Conservation (phyloP, 1,284 basidiomycete genomes). For the Cryptococcus jaspeensis region DNA sequence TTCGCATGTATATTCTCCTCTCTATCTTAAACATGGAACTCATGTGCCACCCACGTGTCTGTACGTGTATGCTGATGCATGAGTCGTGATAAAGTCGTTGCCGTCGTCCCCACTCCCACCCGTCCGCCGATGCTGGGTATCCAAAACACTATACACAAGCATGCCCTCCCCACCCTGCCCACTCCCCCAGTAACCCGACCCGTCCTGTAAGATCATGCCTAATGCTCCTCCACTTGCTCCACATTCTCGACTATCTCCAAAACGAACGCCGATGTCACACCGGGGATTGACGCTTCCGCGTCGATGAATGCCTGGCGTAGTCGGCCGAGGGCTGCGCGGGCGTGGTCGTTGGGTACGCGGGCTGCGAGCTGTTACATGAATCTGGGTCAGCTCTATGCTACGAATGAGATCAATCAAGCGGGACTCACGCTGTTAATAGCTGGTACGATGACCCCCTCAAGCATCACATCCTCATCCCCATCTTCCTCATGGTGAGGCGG, state of each 20-base stretch:
- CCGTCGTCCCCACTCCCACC: too few relatives aligned
- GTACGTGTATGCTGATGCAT: too few relatives aligned
- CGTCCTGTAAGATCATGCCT: neutral
- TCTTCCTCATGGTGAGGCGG: constrained; percentile 38
- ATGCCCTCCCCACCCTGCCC: neutral
- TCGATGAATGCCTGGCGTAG: constrained; percentile 87
- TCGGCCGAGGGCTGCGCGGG: constrained; percentile 74
- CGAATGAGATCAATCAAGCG: too few relatives aligned
- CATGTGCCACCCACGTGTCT: neutral
- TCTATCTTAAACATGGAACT: neutral
- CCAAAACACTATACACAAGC: too few relatives aligned
- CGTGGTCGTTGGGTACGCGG: constrained; percentile 81
- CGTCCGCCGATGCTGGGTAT: too few relatives aligned
- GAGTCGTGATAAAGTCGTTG: too few relatives aligned
- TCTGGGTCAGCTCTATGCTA: neutral
- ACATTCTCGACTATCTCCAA: constrained; percentile 56
- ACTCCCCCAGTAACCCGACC: neutral
- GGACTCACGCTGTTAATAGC: constrained; percentile 80
- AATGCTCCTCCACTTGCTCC: constrained; percentile 51
- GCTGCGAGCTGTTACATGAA: constrained; percentile 67
- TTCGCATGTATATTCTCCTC: too few relatives aligned
- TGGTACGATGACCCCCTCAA: constrained; percentile 90
- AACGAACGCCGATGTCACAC: constrained; percentile 54
- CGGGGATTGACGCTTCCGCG: constrained; percentile 70
- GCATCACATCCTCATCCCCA: constrained; percentile 80